Evolutionary conservation across 352 stramenopile genomes (phyloP), one percentile per base, ranked within the genome.

Genomic region (Pythium grandisporangium): DNA sequence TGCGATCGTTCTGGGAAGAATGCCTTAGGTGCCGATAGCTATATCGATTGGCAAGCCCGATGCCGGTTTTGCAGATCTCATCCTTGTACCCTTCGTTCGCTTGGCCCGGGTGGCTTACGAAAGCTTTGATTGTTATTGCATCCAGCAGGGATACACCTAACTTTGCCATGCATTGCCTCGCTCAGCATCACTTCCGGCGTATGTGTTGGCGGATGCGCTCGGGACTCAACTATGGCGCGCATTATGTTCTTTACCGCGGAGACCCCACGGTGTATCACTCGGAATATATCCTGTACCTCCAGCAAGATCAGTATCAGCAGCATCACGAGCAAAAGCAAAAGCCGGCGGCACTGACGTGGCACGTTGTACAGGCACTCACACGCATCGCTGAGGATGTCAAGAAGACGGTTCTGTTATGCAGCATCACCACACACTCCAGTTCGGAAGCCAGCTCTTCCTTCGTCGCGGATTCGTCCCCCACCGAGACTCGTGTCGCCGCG

Each of bases 311-410:
- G n/a, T n/a, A n/a, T n/a, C n/a, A n/a, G n/a, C n/a, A n/a, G n/a
- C n/a, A n/a, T n/a, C n/a, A n/a, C n/a, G n/a, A n/a, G n/a, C n/a
- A n/a, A n/a, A n/a, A n/a, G n/a, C n/a, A n/a, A n/a, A n/a, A n/a
- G n/a, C 5, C 8, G 17, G 17, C 14, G 29, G 30, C 0, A 17
- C 47, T 29, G 26, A 58, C 56, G 6, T 86, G 76, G 76, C 62
- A 70, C 26, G 55, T 48, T 13, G 49, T 87, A 14, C 77, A 90
- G 45, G 66, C 68, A 23, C 61, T 84, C 37, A 86, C 77, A n/a
- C 72, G 73, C 19, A 56, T 90, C 24, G 70, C 71, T 14, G 69
- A 66, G 8, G 77, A 90, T 47, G 73, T 84, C 10, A 90, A 87
- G 56, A 90, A 90, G 65, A 84, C 71, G 0, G 66, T 87, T 21